Percentiles rank a stretch among this genome's conserved stretches.
Conservation (phyloP, 1,284 basidiomycete genomes). For the Sporisorium reilianum region DNA sequence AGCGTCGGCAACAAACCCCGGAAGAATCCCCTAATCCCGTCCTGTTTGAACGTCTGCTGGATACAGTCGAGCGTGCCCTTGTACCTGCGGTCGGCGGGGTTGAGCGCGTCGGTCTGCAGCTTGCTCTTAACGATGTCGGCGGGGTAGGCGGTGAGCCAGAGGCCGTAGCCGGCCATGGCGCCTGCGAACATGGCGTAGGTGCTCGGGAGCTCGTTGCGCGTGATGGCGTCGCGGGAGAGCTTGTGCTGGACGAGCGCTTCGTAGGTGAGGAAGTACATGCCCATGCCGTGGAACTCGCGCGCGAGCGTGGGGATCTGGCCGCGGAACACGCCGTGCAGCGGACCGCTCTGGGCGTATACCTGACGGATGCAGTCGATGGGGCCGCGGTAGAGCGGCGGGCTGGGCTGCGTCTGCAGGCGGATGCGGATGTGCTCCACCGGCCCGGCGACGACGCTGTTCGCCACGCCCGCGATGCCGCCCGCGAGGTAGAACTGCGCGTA, state of each 20-base stretch:
- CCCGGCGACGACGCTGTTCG: conserved; percentile 91
- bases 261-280: conserved; percentile 81
- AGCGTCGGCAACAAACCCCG: conserved; percentile 90
- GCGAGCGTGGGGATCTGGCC: conserved; percentile 90
- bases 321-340: conserved; percentile 80
- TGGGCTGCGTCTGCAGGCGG: conserved; percentile 73
- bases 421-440: conserved; percentile 99
- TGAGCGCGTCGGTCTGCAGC: conserved; percentile 86
- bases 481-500: conserved; percentile 80
- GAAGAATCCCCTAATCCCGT: conserved; percentile 87
- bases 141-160: conserved; percentile 78
- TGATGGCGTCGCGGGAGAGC: conserved; percentile 69
- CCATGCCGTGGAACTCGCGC: conserved; percentile 77
- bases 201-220: conserved; percentile 51
- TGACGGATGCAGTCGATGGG: conserved; percentile 50
- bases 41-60: conserved; percentile 81
- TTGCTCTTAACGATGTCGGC: conserved; percentile 95
- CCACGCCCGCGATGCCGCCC: conserved; percentile 86
- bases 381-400: conserved; percentile 70
- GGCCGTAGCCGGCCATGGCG: conserved; percentile 55
- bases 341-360: conserved; percentile 10
- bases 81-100: conserved; percentile 75
- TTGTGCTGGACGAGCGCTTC: conserved; percentile 90
- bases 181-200: conserved; percentile 63
- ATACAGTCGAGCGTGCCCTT: conserved; percentile 84